Evolutionary conservation across 2,329 filamentous ascomycete species (phyloP).

Genomic region (Alternaria postmessia): DNA sequence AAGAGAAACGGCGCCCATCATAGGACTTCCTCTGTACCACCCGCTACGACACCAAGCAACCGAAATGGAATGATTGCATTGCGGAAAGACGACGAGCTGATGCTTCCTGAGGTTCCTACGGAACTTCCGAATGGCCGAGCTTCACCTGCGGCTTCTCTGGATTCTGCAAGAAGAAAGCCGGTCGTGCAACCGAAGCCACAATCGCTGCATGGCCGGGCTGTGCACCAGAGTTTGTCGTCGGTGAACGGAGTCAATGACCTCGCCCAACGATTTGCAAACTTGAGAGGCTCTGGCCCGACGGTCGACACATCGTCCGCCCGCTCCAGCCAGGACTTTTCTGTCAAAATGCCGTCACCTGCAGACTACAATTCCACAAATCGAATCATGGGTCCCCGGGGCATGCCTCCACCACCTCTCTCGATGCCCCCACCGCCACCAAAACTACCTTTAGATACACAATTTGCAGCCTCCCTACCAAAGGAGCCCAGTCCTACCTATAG

Average conservation of each 20-base stretch:
- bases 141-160: constrained; percentile 27
- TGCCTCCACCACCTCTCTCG: constrained; percentile 53
- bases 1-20: constrained; percentile 63
- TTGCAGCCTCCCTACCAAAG: constrained; percentile 70
- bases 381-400: constrained; percentile 61
- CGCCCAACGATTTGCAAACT: constrained; percentile 50
- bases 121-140: constrained; percentile 26
- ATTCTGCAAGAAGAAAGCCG: constrained; percentile 44
- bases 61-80: constrained; percentile 25
- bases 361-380: constrained; percentile 46
- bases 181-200: constrained; percentile 72
- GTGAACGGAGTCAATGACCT: constrained; percentile 42
- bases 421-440: constrained; percentile 53
- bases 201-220: constrained; percentile 68
- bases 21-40: constrained; percentile 22
- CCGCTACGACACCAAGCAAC: constrained; percentile 20
- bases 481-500: constrained; percentile 79
- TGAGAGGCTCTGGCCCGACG: constrained; percentile 34
- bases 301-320: constrained; percentile 33
- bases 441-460: constrained; percentile 59
- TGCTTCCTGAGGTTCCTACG: constrained; percentile 46
- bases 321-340: constrained; percentile 42
- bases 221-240: constrained; percentile 51
- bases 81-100: constrained; percentile 43
- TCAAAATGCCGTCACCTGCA: constrained; percentile 53